Conservation (phyloP, 148 eudicot species). For the Nepenthes mirabilis region DNA sequence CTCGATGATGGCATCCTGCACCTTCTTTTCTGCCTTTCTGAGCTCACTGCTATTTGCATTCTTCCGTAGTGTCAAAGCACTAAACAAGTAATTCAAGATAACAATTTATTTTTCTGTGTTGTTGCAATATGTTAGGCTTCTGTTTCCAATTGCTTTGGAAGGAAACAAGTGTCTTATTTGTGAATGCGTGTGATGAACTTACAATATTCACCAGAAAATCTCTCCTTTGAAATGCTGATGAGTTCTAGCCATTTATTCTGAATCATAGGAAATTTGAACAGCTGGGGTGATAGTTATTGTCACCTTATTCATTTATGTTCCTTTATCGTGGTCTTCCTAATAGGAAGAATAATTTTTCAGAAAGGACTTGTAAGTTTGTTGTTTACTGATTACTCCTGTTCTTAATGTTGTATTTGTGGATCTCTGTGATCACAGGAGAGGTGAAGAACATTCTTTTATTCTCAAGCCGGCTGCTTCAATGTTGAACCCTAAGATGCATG, state of each 20-base stretch:
- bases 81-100: too few species aligned
- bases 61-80: too few species aligned
- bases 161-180: too few species aligned
- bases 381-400: constrained; percentile 1
- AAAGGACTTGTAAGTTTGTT: background rate
- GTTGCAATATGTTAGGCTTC: too few species aligned
- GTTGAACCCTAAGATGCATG: constrained; percentile 33
- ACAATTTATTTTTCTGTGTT: too few species aligned
- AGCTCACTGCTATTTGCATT: too few species aligned
- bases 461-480: constrained; percentile 67
- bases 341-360: background rate
- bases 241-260: too few species aligned
- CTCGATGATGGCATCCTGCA: too few species aligned
- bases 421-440: constrained; percentile 55
- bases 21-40: too few species aligned
- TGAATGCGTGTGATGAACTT: background rate
- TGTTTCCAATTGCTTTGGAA: too few species aligned
- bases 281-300: too few species aligned
- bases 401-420: constrained; percentile 5
- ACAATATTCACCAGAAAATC: background rate
- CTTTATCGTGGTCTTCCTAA: background rate
- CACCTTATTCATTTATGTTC: too few species aligned
- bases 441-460: constrained; percentile 97
- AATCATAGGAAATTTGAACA: background rate
- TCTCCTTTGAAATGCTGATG: background rate